Base-by-base conservation (phyloP, 2,329 filamentous ascomycete species). In the Trichoderma pleuroti region DNA sequence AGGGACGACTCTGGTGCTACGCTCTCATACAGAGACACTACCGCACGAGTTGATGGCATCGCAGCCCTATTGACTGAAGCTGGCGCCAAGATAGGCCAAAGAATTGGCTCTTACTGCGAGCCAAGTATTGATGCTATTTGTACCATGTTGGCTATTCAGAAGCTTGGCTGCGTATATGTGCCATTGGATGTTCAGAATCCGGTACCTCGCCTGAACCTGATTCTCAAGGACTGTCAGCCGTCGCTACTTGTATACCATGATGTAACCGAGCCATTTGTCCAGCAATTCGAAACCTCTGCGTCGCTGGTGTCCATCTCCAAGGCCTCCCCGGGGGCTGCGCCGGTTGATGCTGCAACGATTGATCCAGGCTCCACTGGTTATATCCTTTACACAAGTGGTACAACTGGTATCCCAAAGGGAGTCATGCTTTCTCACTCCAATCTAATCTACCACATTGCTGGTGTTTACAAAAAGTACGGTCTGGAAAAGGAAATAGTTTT, bases 61-160 rank as follows among this genome's bases (percentile, higher is more conserved):
- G 54, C 54, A n/a, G 14, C 16, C 2, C 28, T 57, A 0, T 57
- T 57, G 28, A n/a, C 8, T 0, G 4, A 5, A 16, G 9, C 54
- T 12, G 28, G 28, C 18, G 54, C 28, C 16, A 11, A 57, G 18
- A n/a, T 28, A 57, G 28, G 54, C 4, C 54, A 57, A 9, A 30
- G 54, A 57, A 3, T 57, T 11, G 54, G 54, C 4, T 57, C 54
- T 10, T 57, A 57, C 16, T 57, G 54, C 16, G 71, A 83, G 7
- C 79, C 85, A 0, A 73, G 75, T 0, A 68, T 74, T 0, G 78
- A 83, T 36, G 80, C 74, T 73, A 74, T 82, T 6, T 76, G 70
- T 49, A 81, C 80, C 0, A 72, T 85, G 56, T 77, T 85, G 4
- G 84, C 81, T 9, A 82, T 85, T 49, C 72, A 79, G 67, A 75